A percentile compares a stretch with the other conserved stretches of the same genome.
phyloP scores from a whole-genome alignment of 2,329 filamentous ascomycete genomes.

The Diplodia corticola region DNA sequence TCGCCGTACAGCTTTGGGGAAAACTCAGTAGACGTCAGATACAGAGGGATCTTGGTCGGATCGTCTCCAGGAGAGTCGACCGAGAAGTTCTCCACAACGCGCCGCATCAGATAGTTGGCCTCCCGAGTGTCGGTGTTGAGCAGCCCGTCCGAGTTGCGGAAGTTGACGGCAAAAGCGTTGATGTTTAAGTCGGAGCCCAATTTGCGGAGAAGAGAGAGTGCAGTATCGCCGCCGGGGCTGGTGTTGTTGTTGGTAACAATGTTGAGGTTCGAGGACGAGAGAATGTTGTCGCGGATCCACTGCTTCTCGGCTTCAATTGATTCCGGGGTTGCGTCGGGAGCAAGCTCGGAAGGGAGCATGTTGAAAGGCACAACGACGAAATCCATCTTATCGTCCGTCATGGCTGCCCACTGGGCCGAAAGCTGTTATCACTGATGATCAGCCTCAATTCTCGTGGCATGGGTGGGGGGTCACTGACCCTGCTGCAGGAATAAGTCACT shows the following conservation, averaged over 20 bases:
- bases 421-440: slow-evolving; percentile 19
- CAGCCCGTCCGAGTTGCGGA: slow-evolving; percentile 40
- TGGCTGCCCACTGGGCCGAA: slow-evolving; percentile 46
- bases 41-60: slow-evolving; percentile 45
- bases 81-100: slow-evolving; percentile 46
- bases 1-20: slow-evolving; percentile 43
- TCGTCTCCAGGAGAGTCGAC: slow-evolving; percentile 45
- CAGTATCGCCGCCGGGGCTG: slow-evolving; percentile 33
- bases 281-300: slow-evolving; percentile 43
- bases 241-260: slow-evolving; percentile 36
- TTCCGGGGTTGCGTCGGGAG: slow-evolving; percentile 28
- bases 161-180: slow-evolving; percentile 50
- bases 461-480: slow-evolving; percentile 30
- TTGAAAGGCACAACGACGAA: slow-evolving; percentile 49
- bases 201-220: slow-evolving; percentile 43
- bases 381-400: slow-evolving; percentile 36
- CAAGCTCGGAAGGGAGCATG: slow-evolving; percentile 41
- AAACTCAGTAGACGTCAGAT: slow-evolving; percentile 50
- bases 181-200: slow-evolving; percentile 53
- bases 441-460: neutral
- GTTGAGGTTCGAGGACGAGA: slow-evolving; percentile 40
- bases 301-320: slow-evolving; percentile 41
- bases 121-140: slow-evolving; percentile 50
- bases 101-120: slow-evolving; percentile 51
- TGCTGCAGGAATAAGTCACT: slow-evolving; percentile 47